Conservation (phyloP, 345 rosid species). For the Bretschneidera sinensis region DNA sequence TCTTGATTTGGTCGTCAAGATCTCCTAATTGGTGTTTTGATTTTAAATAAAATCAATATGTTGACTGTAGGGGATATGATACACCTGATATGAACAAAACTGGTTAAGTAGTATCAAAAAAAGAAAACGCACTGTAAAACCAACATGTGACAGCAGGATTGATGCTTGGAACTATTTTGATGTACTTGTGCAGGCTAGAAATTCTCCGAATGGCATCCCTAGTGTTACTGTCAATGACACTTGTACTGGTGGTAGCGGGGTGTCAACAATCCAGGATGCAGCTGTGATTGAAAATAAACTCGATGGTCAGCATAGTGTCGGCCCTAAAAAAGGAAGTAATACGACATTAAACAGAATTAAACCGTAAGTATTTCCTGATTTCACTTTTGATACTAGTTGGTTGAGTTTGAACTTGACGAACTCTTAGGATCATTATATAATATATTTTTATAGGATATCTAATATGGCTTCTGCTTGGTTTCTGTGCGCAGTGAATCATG, state of each 20-base stretch:
- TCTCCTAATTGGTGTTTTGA: too few species aligned
- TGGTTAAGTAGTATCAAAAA: neutral
- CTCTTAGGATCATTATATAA: neutral
- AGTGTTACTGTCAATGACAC: conserved; percentile 12
- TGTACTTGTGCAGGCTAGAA: conserved; percentile 36
- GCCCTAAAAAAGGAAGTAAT: conserved; percentile 31
- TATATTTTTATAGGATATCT: neutral
- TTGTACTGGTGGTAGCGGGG: conserved; percentile 3
- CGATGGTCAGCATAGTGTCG: conserved; percentile 24
- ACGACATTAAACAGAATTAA: conserved; percentile 62
- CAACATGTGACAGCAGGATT: neutral
- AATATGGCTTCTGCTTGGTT: neutral
- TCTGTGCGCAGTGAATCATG: conserved; percentile 64
- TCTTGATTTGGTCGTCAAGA: neutral
- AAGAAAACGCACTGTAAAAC: neutral
- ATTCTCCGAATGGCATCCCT: conserved; percentile 15
- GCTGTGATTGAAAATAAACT: conserved; percentile 21
- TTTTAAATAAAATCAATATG: too few species aligned
- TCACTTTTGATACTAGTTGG: neutral
- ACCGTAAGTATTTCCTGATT: conserved; percentile 47
- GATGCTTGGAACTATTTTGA: conserved; percentile 1
- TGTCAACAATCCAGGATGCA: conserved; percentile 18
- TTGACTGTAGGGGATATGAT: neutral
- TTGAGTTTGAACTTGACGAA: conserved; percentile 10
- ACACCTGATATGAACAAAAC: neutral